These are phyloP conservation scores for Trichoderma sp. DNA, from an alignment of 2,329 filamentous ascomycete species.

Conservation along the genomic window DNA sequence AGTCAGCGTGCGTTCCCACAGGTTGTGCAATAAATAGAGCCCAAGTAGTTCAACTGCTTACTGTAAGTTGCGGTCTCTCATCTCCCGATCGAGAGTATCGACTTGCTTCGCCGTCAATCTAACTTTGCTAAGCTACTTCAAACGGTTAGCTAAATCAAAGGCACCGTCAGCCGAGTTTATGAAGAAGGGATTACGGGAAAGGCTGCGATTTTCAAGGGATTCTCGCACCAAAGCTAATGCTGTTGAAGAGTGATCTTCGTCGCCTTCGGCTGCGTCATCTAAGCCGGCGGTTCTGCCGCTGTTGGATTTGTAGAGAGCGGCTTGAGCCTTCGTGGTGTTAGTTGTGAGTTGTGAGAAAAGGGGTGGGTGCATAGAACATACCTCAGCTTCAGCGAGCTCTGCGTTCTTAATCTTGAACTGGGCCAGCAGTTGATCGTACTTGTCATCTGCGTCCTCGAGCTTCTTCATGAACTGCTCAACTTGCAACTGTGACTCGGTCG, in stretches of 20 bases:
- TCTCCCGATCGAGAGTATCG: slow-evolving; percentile 56
- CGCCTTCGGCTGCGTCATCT: slow-evolving; percentile 54
- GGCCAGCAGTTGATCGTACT: slow-evolving; percentile 52
- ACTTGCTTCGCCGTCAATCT: slow-evolving; percentile 51
- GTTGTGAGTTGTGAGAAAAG: background rate
- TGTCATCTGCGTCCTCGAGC: slow-evolving; percentile 50
- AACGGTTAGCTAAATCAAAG: slow-evolving; percentile 27
- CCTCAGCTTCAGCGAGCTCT: slow-evolving; percentile 63
- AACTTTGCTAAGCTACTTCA: slow-evolving; percentile 46
- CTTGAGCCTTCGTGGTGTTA: slow-evolving; percentile 43
- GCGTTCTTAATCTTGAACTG: slow-evolving; percentile 64
- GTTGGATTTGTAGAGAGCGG: slow-evolving; percentile 45
- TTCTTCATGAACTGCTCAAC: slow-evolving; percentile 48
- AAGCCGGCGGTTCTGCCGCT: slow-evolving; percentile 47
- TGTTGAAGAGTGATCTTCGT: slow-evolving; percentile 62
- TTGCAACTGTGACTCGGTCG: slow-evolving; percentile 53
- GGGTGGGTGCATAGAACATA: slow-evolving; percentile 32
- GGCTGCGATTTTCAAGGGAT: slow-evolving; percentile 49
- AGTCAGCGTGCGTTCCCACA: background rate
- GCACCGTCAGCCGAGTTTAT: slow-evolving; percentile 27
- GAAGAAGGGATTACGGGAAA: slow-evolving; percentile 1
- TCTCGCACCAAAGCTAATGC: slow-evolving; percentile 68
- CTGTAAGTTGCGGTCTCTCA: slow-evolving; percentile 56
- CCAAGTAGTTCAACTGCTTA: slow-evolving; percentile 27
- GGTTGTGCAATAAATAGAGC: background rate